Evolutionary conservation across 2,329 filamentous ascomycete genomes (phyloP), one percentile per base, ranked within the genome.

Genomic region (Aspergillus sp.): DNA sequence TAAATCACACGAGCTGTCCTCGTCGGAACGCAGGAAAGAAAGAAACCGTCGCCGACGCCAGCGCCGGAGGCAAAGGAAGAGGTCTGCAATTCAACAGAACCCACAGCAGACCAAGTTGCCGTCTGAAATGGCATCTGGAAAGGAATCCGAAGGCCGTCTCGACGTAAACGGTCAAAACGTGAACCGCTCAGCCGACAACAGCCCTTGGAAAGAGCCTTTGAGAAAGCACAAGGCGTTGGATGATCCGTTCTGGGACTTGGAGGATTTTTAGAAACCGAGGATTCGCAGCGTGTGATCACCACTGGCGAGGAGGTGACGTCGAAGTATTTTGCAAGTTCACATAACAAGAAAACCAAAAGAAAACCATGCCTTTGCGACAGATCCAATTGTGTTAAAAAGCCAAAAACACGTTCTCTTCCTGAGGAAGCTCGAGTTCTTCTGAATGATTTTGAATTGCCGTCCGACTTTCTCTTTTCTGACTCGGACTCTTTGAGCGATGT

Each of bases 221-320:
- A 19, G 5, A 9, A 8, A 28, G 9, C 27, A 19, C 10, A 35
- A 19, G 29, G 32, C 47, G 12, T 9, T 44, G 29, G 47, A 47
- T 10, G 48, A 47, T 27, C 30, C 44, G 3, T 47, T 38, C 34
- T 60, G 55, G 57, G 46, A 57, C 19, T 9, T 48, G 62, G 63
- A 19, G 19, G 19, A 58, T 69, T 69, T 69, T 67, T 59, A 56
- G 52, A 42, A 27, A 49, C 67, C 67, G 50, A 61, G 66, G 67
- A 69, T 67, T 67, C 60, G 57, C 60, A 56, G 55, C 55, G 55
- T 51, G 44, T 63, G 59, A 65, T 58, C 52, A 53, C 60, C 55
- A 50, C 19, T 19, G 19, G 61, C 58, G 64, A 65, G 67, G 66
- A 69, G 66, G 66, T 61, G 48, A 58, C 54, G 56, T 68, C 65